Evolutionary conservation across 441 rosid species (phyloP), one percentile per base, ranked within the genome.

Genomic region (Jatropha podagrica): DNA sequence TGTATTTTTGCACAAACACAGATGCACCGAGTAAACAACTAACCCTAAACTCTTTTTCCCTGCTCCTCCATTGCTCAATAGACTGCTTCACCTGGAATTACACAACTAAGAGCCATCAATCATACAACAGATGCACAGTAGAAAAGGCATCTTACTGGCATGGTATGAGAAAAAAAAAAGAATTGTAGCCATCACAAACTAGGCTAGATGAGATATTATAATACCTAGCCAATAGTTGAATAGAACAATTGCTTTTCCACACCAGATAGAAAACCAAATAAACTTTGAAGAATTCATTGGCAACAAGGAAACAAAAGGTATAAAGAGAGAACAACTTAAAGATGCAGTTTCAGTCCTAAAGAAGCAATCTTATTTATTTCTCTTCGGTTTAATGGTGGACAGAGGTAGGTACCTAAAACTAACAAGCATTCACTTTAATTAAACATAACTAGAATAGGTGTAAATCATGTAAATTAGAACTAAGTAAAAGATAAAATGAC

Each of bases 21-120:
- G 38, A 65, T 46, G 64, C 27, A 48, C 4, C 38, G 65, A 49
- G 1, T 48, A 38, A 44, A 60, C 27, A 70, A 68, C 82, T 77
- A 76, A 94, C 97, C 91, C 86, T 86, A 62, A 79, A 80, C 56
- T 81, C 87, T 75, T 80, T 84, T 18, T 79, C 86, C 83, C 71
- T 79, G 87, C 72, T 55, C 85, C 86, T 88, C 79, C 80, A 64
- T 80, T 83, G 76, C 81, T 86, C 84, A 62, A 88, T 56, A 58
- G 76, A 83, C 69, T 80, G 84, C 82, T 85, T 88, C 77, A 83
- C 81, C 97, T 94, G 88, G 68, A 82, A 79, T 52, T 55, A 66
- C 40, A 81, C 38, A 83, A 74, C 54, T 54, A 74, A 74, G 52
- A 69, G 56, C 58, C 64, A 40, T 67, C 68, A 60, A 66, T 38